A percentile compares a stretch with the other conserved stretches of the same genome.
These are phyloP conservation scores for Verticillium klebahnii DNA, from an alignment of 2,329 filamentous ascomycete genomes.

Conservation along the genomic window DNA sequence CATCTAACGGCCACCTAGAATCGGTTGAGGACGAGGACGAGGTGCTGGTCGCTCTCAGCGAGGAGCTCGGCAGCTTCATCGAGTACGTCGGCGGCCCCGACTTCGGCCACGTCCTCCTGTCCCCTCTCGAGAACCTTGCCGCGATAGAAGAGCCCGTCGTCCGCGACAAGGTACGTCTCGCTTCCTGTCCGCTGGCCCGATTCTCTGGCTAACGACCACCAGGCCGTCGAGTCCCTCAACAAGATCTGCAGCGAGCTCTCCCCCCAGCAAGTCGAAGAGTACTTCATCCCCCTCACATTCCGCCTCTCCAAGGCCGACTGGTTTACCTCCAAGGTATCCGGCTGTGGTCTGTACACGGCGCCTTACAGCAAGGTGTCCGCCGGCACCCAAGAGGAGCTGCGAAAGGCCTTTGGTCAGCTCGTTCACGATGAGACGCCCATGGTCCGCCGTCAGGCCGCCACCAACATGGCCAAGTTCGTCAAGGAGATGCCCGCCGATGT, in stretches of 20 bases:
- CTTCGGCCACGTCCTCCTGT: slow-evolving; percentile 92
- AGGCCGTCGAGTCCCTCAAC: slow-evolving; percentile 99
- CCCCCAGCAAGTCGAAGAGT: slow-evolving; percentile 88
- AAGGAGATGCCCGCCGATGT: slow-evolving; percentile 91
- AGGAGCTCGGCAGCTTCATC: slow-evolving; percentile 93
- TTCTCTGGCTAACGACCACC: slow-evolving; percentile 6
- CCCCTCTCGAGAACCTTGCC: slow-evolving; percentile 94
- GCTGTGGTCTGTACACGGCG: slow-evolving; percentile 88
- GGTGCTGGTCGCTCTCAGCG: slow-evolving; percentile 92
- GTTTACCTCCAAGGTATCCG: slow-evolving; percentile 99
- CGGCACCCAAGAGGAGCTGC: slow-evolving; percentile 83
- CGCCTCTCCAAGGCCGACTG: slow-evolving; percentile 98
- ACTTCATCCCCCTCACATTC: slow-evolving; percentile 92
- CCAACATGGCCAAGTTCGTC: slow-evolving; percentile 94
- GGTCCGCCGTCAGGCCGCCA: slow-evolving; percentile 95
- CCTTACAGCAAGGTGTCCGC: slow-evolving; percentile 90
- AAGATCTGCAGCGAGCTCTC: slow-evolving; percentile 96
- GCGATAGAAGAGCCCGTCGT: slow-evolving; percentile 98
- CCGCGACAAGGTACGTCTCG: slow-evolving; percentile 76
- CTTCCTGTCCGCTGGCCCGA: slow-evolving; percentile 6
- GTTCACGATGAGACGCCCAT: slow-evolving; percentile 99
- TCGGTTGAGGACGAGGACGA: slow-evolving; percentile 99
- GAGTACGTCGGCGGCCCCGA: slow-evolving; percentile 96
- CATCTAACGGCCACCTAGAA: slow-evolving; percentile 52
- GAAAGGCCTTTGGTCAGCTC: slow-evolving; percentile 85